phyloP scores from a whole-genome alignment of 495 filamentous ascomycete species.

The Penicillium nucicola region DNA sequence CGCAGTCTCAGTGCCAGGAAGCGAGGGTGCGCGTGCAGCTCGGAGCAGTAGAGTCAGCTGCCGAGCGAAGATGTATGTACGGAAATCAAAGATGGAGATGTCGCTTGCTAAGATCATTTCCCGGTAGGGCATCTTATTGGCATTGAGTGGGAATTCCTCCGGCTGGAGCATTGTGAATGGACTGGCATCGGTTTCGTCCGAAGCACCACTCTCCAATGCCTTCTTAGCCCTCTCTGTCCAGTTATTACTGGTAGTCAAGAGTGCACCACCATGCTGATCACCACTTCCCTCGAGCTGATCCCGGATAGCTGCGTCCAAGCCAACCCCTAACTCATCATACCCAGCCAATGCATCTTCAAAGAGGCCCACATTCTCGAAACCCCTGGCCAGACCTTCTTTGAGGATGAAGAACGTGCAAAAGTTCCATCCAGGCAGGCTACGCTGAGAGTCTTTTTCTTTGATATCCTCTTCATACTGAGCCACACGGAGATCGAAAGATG shows the following conservation, averaged over 20 bases:
- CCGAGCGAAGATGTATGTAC: constrained; percentile 88
- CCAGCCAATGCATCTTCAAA: constrained; percentile 91
- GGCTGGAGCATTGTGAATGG: constrained; percentile 30
- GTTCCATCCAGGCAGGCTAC: constrained; percentile 91
- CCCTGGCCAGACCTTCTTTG: constrained; percentile 89
- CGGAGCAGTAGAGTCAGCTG: constrained; percentile 82
- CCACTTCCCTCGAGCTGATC: constrained; percentile 60
- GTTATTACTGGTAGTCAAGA: constrained; percentile 68
- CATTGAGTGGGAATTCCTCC: constrained; percentile 58
- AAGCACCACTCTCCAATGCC: constrained; percentile 27
- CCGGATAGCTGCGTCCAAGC: constrained; percentile 74
- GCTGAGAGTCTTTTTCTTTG: constrained; percentile 85
- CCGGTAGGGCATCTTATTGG: constrained; percentile 77
- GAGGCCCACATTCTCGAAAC: constrained; percentile 93
- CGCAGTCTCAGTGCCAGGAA: constrained; percentile 18
- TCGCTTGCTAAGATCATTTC: constrained; percentile 93
- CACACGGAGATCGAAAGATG: constrained; percentile 87
- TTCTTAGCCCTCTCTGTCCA: constrained; percentile 57
- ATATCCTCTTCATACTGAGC: constrained; percentile 97
- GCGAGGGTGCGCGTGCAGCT: constrained; percentile 62
- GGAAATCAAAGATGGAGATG: constrained; percentile 96
- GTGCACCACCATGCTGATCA: constrained; percentile 60
- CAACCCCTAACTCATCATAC: constrained; percentile 88
- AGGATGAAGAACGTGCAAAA: constrained; percentile 98
- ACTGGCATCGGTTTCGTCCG: constrained; percentile 8